Evolutionary conservation across 257 asterid genomes (phyloP), one percentile per base, ranked within the genome.

Genomic region (Agastache rugosa): DNA sequence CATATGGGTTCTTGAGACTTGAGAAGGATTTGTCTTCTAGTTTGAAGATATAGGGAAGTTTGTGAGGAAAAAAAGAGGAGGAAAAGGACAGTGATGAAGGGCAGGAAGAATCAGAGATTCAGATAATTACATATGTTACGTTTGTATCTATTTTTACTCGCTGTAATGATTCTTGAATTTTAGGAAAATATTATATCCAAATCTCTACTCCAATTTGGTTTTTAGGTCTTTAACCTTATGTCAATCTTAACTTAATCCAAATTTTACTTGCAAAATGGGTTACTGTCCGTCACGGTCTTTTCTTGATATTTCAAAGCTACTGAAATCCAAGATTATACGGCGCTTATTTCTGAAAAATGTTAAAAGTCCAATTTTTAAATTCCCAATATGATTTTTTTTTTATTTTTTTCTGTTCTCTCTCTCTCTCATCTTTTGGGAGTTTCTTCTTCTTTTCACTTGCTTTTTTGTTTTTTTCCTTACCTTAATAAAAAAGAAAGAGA

Each of bases 31-130:
- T 76, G 78, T 54, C 66, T 47, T 60, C 1, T 74, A 31, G 37
- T 59, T 71, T 22, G 55, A 59, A 51, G 79, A 77, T 44, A 48
- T 66, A 14, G 35, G 41, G 67, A 56, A 29, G 48, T 61, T 9
- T 41, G 9, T 20, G 22, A 45, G 14, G 44, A 27, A 48, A 59
- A 59, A 76, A 66, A 44, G 73, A 17, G 11, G 47, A 62, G 62
- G 73, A 77, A 77, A 73, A 73, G 50, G 81, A 72, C 81, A 16
- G 42, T 31, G 51, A 67, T 10, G 27, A 60, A 65, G 41, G 55
- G 25, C 22, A 45, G 0, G n/a, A n/a, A 29, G 72, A 71, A 62
- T 78, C 71, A 25, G 71, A 68, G 77, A 82, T 81, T 75, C 76
- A 81, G 62, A 70, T 55, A 22, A 51, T 17, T 51, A 17, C 12